Conservation (phyloP, 352 stramenopile genomes). For the Pythium sukuiense region DNA sequence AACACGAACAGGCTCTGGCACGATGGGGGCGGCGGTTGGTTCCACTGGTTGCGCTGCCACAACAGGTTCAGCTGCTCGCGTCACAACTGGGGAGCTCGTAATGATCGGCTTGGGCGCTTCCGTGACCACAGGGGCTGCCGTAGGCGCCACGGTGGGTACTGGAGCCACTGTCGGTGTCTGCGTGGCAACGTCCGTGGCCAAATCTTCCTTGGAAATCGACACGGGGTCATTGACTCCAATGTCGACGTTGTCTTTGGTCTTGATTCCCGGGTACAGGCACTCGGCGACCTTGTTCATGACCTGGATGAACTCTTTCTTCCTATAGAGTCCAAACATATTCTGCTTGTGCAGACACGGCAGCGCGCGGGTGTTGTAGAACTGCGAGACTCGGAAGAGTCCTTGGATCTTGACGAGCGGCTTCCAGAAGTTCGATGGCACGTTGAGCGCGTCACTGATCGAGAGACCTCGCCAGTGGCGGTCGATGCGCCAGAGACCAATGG, state of each 20-base stretch:
- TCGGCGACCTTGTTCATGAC: background rate
- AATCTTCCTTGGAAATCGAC: background rate
- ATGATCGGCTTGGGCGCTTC: background rate
- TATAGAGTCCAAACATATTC: background rate
- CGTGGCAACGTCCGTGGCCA: background rate
- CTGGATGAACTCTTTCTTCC: conserved; percentile 4
- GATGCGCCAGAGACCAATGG: background rate
- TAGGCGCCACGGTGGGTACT: too few relatives aligned
- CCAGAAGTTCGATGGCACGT: background rate
- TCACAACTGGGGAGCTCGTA: background rate
- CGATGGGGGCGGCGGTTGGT: too few relatives aligned
- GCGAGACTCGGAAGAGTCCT: background rate
- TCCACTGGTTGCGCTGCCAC: background rate
- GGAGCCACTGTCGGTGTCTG: background rate
- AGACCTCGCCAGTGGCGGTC: background rate
- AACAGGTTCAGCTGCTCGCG: background rate
- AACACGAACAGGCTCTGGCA: too few relatives aligned
- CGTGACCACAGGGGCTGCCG: background rate
- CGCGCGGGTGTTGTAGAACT: background rate
- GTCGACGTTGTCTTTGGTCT: background rate
- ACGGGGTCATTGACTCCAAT: background rate
- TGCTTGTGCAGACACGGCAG: conserved; percentile 5
- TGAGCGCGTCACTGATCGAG: background rate
- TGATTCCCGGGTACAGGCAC: background rate
- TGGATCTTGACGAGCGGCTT: background rate